phyloP scores from a whole-genome alignment of 306 rosid genomes.

The Trifolium fragiferum region DNA sequence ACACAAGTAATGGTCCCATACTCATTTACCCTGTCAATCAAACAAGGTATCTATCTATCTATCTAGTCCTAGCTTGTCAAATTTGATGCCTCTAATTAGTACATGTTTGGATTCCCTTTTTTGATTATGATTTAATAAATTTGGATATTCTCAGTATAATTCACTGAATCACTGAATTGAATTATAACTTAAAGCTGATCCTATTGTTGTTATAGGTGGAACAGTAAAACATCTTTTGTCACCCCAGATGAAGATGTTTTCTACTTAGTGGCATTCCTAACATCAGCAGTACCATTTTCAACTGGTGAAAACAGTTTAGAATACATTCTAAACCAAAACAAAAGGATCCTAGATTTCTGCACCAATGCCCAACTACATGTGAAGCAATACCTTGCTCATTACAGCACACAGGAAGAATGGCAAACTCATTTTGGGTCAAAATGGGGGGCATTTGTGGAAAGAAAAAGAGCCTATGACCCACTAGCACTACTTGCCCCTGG shows the following conservation, averaged over 20 bases:
- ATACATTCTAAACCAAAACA: conserved; percentile 66
- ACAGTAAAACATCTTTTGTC: conserved; percentile 72
- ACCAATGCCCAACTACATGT: conserved; percentile 51
- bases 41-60: conserved; percentile 78
- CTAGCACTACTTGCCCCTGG: conserved; percentile 93
- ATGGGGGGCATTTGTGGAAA: conserved; percentile 66
- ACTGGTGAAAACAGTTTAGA: conserved; percentile 68
- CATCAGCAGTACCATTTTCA: conserved; percentile 78
- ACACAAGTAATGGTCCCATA: conserved; percentile 82
- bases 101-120: neutral
- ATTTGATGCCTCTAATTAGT: conserved; percentile 2
- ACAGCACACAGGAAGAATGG: conserved; percentile 79
- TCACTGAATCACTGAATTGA: neutral
- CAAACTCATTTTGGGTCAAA: conserved; percentile 73
- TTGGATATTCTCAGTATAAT: neutral
- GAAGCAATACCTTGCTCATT: conserved; percentile 89
- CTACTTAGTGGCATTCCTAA: conserved; percentile 76
- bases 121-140: neutral
- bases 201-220: conserved; percentile 66
- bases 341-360: conserved; percentile 68
- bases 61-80: conserved; percentile 23
- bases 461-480: conserved; percentile 85
- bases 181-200: neutral
- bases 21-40: conserved; percentile 92
- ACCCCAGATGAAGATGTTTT: conserved; percentile 92